Evolutionary conservation across 23 red algal species (phyloP), one percentile per base, ranked within the genome.

Genomic region (Chondrus crispus): DNA sequence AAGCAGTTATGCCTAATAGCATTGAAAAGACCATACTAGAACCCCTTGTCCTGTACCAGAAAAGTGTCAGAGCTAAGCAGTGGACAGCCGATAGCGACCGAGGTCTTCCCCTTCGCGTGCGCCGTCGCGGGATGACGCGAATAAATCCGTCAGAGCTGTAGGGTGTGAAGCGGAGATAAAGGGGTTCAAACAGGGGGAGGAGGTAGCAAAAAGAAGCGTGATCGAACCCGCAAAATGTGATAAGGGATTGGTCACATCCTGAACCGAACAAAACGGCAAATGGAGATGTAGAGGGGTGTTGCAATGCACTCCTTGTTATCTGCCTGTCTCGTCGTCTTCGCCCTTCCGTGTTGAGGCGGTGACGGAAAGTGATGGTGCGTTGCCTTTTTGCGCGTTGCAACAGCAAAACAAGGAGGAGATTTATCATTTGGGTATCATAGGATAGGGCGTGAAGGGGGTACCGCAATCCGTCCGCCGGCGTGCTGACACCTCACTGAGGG

Each of bases 211-310:
- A 77, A 38, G 37, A 26, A 26, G n/a, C 19, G 71, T 35, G 38
- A 0, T 77, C 71, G 44, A 77, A 77, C 11, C 11, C 11, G 24
- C 29, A 39, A 24, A 44, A 10, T 16, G 11, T 77, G 38, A 77
- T 77, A 26, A 77, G 71, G n/a, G 71, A 46, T 77, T 77, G 71
- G 43, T 77, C 1, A 38, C 44, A 46, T 24, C 71, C 71, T 77
- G 71, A 77, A 24, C 37, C 1, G 43, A 40, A 77, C 26, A 77
- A 38, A 22, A 8, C 43, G 38, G 44, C 1, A 77, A 77, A 77
- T 11, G 71, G 26, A 46, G 71, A 77, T 38, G 1, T 46, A 48
- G 37, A 77, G 26, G 26, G 38, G 26, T 42, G 44, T 77, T 77
- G 71, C 43, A 77, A 37, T 26, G 71, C 71, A 38, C 38, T n/a